Conservation (phyloP, 345 rosid species). For the Gossypioides kirkii region DNA sequence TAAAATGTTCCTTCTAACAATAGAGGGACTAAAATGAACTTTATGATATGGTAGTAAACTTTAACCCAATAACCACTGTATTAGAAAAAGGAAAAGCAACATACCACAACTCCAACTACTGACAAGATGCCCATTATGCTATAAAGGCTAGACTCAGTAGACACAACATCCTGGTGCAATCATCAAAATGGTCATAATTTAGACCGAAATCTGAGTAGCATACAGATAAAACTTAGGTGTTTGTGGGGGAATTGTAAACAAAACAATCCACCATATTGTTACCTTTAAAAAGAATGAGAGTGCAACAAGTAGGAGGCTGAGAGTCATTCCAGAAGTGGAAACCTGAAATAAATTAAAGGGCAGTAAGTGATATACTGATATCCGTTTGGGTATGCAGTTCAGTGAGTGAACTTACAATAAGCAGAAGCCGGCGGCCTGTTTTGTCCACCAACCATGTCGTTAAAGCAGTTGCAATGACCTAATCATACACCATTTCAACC, state of each 20-base stretch:
- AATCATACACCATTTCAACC: not conserved
- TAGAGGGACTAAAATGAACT: no score
- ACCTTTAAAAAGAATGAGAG: constrained; percentile 72
- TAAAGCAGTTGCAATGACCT: constrained; percentile 78
- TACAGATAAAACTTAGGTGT: not conserved
- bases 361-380: not conserved
- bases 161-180: constrained; percentile 46
- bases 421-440: constrained; percentile 82
- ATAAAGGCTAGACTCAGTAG: constrained; percentile 51
- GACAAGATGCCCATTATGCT: constrained; percentile 58
- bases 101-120: constrained; percentile 91
- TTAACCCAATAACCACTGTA: not conserved
- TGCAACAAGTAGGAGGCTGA: constrained; percentile 70
- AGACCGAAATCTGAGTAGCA: not conserved
- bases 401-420: constrained; percentile 53
- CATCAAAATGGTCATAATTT: not conserved
- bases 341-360: constrained; percentile 34
- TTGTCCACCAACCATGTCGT: constrained; percentile 82
- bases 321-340: constrained; percentile 71
- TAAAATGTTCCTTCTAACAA: no score
- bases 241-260: not conserved
- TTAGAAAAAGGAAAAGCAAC: constrained; percentile 11
- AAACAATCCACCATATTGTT: not conserved
- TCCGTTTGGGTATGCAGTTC: not conserved
- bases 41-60: no score